A percentile compares a stretch with the other conserved stretches of the same genome.
These are phyloP conservation scores for Vigna nakashimae DNA, from an alignment of 306 rosid genomes.

Conservation along the genomic window DNA sequence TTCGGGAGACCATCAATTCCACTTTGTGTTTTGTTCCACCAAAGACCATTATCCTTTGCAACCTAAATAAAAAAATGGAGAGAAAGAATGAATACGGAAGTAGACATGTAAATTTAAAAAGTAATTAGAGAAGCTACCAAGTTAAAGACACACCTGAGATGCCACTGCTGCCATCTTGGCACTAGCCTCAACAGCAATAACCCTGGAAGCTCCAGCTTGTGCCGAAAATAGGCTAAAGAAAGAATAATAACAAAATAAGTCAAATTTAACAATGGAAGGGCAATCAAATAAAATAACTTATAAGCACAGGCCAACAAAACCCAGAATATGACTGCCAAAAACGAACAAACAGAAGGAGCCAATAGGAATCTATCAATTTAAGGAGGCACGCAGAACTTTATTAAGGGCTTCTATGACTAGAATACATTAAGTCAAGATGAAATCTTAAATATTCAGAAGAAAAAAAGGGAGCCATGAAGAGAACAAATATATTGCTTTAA, in stretches of 20 bases:
- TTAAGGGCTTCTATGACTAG: not conserved
- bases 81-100: slow-evolving; percentile 30
- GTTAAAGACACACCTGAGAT: slow-evolving; percentile 60
- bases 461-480: not conserved
- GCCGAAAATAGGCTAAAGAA: slow-evolving; percentile 82
- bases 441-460: not conserved
- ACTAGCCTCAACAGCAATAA: slow-evolving; percentile 94
- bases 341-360: not conserved
- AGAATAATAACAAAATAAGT: slow-evolving; percentile 11
- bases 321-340: not conserved
- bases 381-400: not conserved
- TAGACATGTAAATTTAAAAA: slow-evolving; percentile 25
- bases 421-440: slow-evolving; percentile 7
- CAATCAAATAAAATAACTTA: slow-evolving; percentile 17
- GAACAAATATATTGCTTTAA: not conserved
- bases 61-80: slow-evolving; percentile 57
- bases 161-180: slow-evolving; percentile 95
- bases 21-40: slow-evolving; percentile 48
- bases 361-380: not conserved
- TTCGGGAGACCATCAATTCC: slow-evolving; percentile 45
- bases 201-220: slow-evolving; percentile 85
- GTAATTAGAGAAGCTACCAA: slow-evolving; percentile 11
- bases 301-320: not conserved
- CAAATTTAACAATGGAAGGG: slow-evolving; percentile 15
- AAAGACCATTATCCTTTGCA: slow-evolving; percentile 74